Conservation (phyloP, 2,329 filamentous ascomycete genomes). For the Beauveria brongniartii region DNA sequence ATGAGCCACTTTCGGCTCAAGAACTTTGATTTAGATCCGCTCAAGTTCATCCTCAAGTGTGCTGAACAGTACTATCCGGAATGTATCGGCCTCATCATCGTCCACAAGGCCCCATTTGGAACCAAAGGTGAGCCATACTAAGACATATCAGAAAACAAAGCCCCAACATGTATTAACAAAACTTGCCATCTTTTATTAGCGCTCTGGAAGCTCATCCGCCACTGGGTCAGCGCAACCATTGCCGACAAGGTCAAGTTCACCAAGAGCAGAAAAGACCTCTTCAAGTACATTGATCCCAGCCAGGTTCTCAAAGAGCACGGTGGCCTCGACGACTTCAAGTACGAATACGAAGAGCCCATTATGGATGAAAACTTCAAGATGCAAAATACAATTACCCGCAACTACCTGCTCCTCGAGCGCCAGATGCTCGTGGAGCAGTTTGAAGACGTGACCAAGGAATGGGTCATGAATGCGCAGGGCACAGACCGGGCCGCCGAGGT, state of each 20-base stretch:
- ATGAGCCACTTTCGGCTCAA: constrained; percentile 80
- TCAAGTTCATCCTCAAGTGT: constrained; percentile 95
- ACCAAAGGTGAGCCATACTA: constrained; percentile 58
- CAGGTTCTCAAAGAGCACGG: constrained; percentile 71
- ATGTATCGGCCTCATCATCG: constrained; percentile 70
- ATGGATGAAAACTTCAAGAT: constrained; percentile 64
- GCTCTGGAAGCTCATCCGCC: constrained; percentile 81
- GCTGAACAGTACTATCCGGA: constrained; percentile 95
- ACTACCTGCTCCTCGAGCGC: constrained; percentile 54
- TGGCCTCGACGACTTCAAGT: constrained; percentile 71
- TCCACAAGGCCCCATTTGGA: constrained; percentile 87
- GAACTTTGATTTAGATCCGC: constrained; percentile 89
- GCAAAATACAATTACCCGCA: constrained; percentile 50
- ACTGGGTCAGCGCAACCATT: constrained; percentile 87
- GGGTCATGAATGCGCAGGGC: constrained; percentile 44
- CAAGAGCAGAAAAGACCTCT: constrained; percentile 65
- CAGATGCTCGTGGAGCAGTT: constrained; percentile 55
- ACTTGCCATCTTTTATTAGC: constrained; percentile 36
- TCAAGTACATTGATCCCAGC: constrained; percentile 57
- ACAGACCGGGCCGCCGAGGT: constrained; percentile 32
- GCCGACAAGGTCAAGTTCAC: constrained; percentile 83
- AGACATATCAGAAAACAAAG: constrained; percentile 6
- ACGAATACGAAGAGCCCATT: constrained; percentile 65
- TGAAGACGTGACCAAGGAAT: constrained; percentile 63
- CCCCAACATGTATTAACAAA: constrained; percentile 12